Conservation (phyloP, 1,284 basidiomycete genomes). For the Leccinum proliferum region DNA sequence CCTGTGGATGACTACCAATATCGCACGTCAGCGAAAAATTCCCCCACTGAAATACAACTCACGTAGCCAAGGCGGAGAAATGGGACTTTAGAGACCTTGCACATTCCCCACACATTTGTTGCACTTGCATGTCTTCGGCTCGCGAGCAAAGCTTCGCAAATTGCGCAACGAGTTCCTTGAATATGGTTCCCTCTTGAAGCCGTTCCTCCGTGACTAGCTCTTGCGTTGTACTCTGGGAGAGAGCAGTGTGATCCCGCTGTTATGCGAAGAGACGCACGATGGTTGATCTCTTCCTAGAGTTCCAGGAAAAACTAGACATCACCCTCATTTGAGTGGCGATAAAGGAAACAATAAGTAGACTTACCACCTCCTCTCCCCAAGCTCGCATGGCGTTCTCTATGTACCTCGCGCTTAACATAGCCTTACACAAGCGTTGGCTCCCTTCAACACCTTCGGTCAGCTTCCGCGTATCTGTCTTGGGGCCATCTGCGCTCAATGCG, state of each 20-base stretch:
- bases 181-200: conserved; percentile 60
- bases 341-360: no score
- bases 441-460: conserved; percentile 79
- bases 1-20: conserved; percentile 18
- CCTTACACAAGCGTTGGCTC: conserved; percentile 77
- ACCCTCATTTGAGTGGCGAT: no score
- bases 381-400: no score
- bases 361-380: no score
- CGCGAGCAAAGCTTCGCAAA: conserved; percentile 60
- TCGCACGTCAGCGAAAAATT: conserved; percentile 3
- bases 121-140: conserved; percentile 83
- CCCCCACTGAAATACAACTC: conserved; percentile 14
- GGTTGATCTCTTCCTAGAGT: no score
- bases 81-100: conserved; percentile 71
- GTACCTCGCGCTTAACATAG: conserved; percentile 59
- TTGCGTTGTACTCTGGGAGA: no score
- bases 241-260: no score
- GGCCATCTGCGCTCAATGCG: conserved; percentile 56
- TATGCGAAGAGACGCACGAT: no score
- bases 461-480: conserved; percentile 50
- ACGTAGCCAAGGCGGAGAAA: conserved; percentile 43
- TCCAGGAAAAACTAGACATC: no score
- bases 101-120: conserved; percentile 75
- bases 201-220: conserved; percentile 5
- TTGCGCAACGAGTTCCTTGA: conserved; percentile 63